Conservation (phyloP, 108 stramenopile species). For the Cyclotella sp. region DNA sequence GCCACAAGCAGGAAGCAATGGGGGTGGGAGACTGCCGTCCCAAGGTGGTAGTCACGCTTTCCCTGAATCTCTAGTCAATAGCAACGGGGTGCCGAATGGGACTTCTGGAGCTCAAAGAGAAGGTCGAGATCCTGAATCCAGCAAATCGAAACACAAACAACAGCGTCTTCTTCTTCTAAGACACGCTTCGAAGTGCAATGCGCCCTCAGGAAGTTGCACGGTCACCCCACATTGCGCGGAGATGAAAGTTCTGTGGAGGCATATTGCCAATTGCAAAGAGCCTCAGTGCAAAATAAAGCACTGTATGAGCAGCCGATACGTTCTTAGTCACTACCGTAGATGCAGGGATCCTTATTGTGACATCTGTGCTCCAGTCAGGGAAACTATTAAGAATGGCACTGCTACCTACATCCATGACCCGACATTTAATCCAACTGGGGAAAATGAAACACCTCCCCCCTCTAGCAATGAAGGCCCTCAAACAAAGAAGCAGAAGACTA, state of each 20-base stretch:
- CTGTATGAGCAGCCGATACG: constrained; percentile 98
- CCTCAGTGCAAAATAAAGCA: constrained; percentile 92
- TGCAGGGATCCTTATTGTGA: constrained; percentile 94
- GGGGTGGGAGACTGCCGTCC: constrained; percentile 1
- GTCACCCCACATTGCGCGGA: constrained; percentile 95
- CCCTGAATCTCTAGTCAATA: constrained; percentile 15
- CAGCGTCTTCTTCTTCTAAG: constrained; percentile 95
- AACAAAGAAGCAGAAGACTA: constrained; percentile 22
- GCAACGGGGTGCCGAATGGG: constrained; percentile 5
- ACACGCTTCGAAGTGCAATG: constrained; percentile 96
- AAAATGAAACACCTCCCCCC: neutral
- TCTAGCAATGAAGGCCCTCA: constrained; percentile 6
- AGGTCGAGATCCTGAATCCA: constrained; percentile 66
- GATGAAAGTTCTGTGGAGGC: constrained; percentile 99
- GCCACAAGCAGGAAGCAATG: constrained; percentile 5
- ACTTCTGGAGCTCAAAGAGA: constrained; percentile 22
- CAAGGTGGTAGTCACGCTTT: neutral
- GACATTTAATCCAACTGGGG: constrained; percentile 23
- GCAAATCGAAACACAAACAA: constrained; percentile 95
- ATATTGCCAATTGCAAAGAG: constrained; percentile 97
- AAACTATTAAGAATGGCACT: constrained; percentile 86
- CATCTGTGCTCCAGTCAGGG: constrained; percentile 96
- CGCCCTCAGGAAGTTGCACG: constrained; percentile 80
- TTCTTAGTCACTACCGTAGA: constrained; percentile 96
- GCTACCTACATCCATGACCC: constrained; percentile 45